These are phyloP conservation scores for Alternaria angustiovoidea DNA, from an alignment of 2,329 filamentous ascomycete genomes.

Conservation along the genomic window DNA sequence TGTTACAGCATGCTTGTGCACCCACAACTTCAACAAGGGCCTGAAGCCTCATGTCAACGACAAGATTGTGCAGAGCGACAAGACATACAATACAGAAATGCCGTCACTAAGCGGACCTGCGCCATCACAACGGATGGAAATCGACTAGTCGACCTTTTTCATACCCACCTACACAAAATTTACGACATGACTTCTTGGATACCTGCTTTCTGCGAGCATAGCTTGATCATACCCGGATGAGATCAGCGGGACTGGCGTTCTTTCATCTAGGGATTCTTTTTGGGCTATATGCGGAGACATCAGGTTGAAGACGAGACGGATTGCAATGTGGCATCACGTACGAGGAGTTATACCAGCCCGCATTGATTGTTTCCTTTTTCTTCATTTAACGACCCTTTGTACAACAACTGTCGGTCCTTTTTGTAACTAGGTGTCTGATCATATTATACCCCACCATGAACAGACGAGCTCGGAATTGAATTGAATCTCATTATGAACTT, in stretches of 20 bases:
- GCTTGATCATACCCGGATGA: slow-evolving; percentile 33
- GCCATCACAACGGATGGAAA: slow-evolving; percentile 55
- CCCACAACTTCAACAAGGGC: slow-evolving; percentile 87
- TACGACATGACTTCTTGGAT: slow-evolving; percentile 34
- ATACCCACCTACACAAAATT: slow-evolving; percentile 24
- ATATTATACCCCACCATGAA: slow-evolving; percentile 34
- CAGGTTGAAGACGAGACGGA: slow-evolving; percentile 7
- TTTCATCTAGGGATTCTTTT: slow-evolving; percentile 22
- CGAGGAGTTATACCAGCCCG: slow-evolving; percentile 15
- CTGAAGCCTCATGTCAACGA: slow-evolving; percentile 84
- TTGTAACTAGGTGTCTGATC: slow-evolving; percentile 19
- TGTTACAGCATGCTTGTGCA: slow-evolving; percentile 83
- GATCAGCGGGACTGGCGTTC: slow-evolving; percentile 36
- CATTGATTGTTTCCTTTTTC: slow-evolving; percentile 11
- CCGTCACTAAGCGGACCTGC: slow-evolving; percentile 56
- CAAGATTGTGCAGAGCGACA: slow-evolving; percentile 60
- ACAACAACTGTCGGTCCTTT: slow-evolving; percentile 24
- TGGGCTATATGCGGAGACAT: slow-evolving; percentile 15
- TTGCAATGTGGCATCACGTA: slow-evolving; percentile 14
- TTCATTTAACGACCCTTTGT: slow-evolving; percentile 23
- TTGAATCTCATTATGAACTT: slow-evolving; percentile 7
- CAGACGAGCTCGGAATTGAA: slow-evolving; percentile 27
- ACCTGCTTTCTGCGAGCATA: slow-evolving; percentile 40
- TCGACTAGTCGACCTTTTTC: slow-evolving; percentile 40
- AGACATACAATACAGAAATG: slow-evolving; percentile 61